phyloP scores from a whole-genome alignment of 83 land plant species.

The Picea abies region DNA sequence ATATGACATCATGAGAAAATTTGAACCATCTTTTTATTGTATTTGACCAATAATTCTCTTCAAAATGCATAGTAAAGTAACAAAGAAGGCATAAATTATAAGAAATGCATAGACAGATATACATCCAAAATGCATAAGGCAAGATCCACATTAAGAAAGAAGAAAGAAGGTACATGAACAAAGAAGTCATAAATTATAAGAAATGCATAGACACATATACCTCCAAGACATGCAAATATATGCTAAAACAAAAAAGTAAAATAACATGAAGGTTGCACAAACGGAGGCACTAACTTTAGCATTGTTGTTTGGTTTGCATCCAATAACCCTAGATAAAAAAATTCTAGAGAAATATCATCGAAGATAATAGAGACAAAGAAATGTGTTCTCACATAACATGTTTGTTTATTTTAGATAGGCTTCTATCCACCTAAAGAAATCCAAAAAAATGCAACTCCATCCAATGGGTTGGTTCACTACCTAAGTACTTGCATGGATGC shows the following conservation, averaged over 20 bases:
- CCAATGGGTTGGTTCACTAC: not conserved
- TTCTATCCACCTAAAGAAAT: not conserved
- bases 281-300: slow-evolving; percentile 27
- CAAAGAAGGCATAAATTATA: not conserved
- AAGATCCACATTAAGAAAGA: no score
- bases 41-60: no score
- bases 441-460: not conserved
- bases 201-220: not conserved
- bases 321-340: slow-evolving; percentile 12
- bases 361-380: not conserved
- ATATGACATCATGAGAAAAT: not conserved
- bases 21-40: no score
- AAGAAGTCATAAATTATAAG: not conserved
- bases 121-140: no score
- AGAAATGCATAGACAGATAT: not conserved
- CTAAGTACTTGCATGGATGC: slow-evolving; percentile 41
- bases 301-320: slow-evolving; percentile 30
- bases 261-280: slow-evolving; percentile 34
- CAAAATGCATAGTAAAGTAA: not conserved
- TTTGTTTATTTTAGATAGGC: not conserved
- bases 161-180: not conserved
- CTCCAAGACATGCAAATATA: not conserved
- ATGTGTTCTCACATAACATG: not conserved
- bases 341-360: not conserved
- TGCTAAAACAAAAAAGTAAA: not conserved